Evolutionary conservation across 371 early-diverging fungal species (phyloP).

Genomic region (Blastocladiella emersonii): DNA sequence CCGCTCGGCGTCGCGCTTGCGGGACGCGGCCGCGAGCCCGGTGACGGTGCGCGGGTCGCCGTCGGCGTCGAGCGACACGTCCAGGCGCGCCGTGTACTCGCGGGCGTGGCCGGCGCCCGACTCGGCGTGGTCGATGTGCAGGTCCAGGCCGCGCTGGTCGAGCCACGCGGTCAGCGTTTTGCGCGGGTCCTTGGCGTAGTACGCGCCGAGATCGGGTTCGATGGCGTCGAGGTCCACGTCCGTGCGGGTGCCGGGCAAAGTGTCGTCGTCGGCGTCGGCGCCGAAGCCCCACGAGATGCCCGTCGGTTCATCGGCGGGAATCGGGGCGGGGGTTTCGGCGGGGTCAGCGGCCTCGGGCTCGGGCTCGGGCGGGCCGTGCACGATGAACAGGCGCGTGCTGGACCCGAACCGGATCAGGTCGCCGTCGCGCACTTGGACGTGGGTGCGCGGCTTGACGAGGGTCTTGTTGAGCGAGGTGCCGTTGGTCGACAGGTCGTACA

Average conservation of each 20-base stretch:
- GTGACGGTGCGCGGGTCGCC: background rate
- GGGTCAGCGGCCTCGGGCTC: background rate
- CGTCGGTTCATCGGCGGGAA: background rate
- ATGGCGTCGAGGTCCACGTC: too few species aligned
- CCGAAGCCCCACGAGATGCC: conserved; percentile 6
- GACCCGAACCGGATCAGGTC: too few species aligned
- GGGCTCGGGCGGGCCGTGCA: too few species aligned
- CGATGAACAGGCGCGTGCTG: too few species aligned
- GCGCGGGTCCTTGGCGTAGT: conserved; percentile 3
- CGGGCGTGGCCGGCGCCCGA: background rate
- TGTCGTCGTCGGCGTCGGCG: conserved; percentile 3
- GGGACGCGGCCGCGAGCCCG: background rate
- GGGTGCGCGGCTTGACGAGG: background rate
- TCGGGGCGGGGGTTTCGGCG: too few species aligned
- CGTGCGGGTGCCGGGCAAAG: too few species aligned
- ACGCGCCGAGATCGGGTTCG: background rate
- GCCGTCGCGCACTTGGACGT: background rate
- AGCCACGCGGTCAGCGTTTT: conserved; percentile 1
- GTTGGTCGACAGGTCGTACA: conserved; percentile 3
- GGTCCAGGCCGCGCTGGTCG: background rate
- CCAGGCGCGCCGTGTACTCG: conserved; percentile 3
- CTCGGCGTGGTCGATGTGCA: background rate
- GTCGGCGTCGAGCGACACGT: background rate
- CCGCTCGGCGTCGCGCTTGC: conserved; percentile 3
- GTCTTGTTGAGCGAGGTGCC: conserved; percentile 4